Percentiles rank a stretch among this genome's conserved stretches.
phyloP scores from a whole-genome alignment of 1,284 basidiomycete species.

The Fomitopsis schrenkii region DNA sequence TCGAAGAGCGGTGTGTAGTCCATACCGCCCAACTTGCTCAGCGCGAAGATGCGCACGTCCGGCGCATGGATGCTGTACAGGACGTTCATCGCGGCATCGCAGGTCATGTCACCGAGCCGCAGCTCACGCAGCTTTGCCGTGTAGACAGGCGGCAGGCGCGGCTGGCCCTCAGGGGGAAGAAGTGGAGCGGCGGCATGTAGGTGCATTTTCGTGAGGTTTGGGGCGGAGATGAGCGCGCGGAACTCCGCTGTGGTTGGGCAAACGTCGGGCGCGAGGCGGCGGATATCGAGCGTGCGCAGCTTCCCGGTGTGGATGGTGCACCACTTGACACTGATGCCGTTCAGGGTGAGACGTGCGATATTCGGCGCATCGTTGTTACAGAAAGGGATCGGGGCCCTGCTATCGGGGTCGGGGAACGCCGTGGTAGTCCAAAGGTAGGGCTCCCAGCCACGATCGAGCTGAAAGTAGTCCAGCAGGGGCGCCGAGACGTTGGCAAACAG shows the following conservation, averaged over 20 bases:
- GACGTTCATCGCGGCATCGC: slow-evolving; percentile 40
- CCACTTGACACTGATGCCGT: slow-evolving; percentile 58
- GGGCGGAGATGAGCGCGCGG: slow-evolving; percentile 39
- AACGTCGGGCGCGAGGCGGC: slow-evolving; percentile 46
- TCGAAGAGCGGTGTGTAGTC: slow-evolving; percentile 46
- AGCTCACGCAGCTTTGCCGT: slow-evolving; percentile 46
- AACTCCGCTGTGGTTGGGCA: slow-evolving; percentile 46
- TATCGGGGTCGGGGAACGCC: neutral
- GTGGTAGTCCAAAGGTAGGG: neutral
- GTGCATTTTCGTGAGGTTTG: slow-evolving; percentile 36
- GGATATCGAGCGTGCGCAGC: slow-evolving; percentile 56
- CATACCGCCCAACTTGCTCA: slow-evolving; percentile 44
- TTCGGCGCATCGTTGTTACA: slow-evolving; percentile 42
- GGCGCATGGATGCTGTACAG: slow-evolving; percentile 46
- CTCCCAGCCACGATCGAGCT: slow-evolving; percentile 44
- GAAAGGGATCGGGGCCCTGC: slow-evolving; percentile 28
- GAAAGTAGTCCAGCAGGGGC: slow-evolving; percentile 47
- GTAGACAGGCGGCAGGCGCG: slow-evolving; percentile 29
- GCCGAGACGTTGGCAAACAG: slow-evolving; percentile 38
- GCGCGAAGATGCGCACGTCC: slow-evolving; percentile 46
- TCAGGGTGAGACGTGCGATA: slow-evolving; percentile 45
- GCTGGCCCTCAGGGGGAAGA: slow-evolving; percentile 25
- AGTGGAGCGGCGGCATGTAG: slow-evolving; percentile 57
- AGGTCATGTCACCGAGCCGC: slow-evolving; percentile 48
- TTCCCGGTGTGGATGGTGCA: slow-evolving; percentile 38